Conservation (phyloP, 495 filamentous ascomycete species). For the Pyrenula massariospora region DNA sequence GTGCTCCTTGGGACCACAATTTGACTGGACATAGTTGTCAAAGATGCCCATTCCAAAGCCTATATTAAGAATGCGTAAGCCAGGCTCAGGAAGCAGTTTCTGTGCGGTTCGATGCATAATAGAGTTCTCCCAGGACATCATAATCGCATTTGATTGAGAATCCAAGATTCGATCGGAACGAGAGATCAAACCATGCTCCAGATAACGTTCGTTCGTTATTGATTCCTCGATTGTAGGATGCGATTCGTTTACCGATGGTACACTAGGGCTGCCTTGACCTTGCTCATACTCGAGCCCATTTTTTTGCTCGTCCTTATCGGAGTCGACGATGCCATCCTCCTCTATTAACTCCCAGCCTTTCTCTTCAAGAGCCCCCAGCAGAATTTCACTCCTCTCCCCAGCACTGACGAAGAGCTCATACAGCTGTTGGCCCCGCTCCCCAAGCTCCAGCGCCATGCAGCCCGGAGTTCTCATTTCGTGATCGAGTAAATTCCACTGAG, state of each 20-base stretch:
- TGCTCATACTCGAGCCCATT: constrained; percentile 2
- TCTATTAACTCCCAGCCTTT: constrained; percentile 56
- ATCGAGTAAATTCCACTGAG: constrained; percentile 96
- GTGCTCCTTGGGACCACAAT: constrained; percentile 44
- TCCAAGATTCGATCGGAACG: constrained; percentile 66
- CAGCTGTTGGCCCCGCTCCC: constrained; percentile 41
- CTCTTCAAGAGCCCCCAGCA: constrained; percentile 49
- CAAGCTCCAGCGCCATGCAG: constrained; percentile 67
- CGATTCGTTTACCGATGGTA: constrained; percentile 9
- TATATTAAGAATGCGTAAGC: constrained; percentile 72
- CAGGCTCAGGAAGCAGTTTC: constrained; percentile 43
- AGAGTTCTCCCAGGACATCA: constrained; percentile 93
- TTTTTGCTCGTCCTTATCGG: constrained; percentile 30
- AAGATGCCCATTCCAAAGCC: constrained; percentile 97
- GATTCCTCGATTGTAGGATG: constrained; percentile 1
- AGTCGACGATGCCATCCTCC: constrained; percentile 50
- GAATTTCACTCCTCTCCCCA: constrained; percentile 79
- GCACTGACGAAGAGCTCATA: constrained; percentile 86
- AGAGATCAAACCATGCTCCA: constrained; percentile 68
- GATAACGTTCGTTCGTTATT: constrained; percentile 43
- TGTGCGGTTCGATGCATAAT: constrained; percentile 77
- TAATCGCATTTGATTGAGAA: constrained; percentile 72
- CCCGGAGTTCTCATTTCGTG: constrained; percentile 78
- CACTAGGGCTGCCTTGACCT: constrained; percentile 9
- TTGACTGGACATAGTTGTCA: constrained; percentile 66